Evolutionary conservation across 2,329 filamentous ascomycete genomes (phyloP).

Genomic region (Aspergillus ochraceus): DNA sequence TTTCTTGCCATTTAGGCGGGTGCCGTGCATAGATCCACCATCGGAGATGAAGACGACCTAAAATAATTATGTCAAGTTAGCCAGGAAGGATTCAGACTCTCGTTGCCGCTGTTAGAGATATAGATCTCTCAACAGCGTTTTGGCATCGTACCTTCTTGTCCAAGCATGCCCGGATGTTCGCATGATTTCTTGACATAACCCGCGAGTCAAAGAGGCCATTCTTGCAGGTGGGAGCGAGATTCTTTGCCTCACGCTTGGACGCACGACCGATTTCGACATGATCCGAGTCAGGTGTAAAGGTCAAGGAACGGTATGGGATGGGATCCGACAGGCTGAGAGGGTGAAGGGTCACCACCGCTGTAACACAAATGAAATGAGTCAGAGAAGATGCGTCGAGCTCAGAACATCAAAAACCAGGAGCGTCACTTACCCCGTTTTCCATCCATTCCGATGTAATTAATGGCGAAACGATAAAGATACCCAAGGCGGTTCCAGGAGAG

Average conservation of each 20-base stretch:
- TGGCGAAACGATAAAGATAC: background rate
- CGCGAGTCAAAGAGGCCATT: slow-evolving; percentile 50
- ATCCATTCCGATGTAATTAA: slow-evolving; percentile 19
- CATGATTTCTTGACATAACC: slow-evolving; percentile 50
- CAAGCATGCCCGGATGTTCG: slow-evolving; percentile 31
- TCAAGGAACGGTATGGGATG: slow-evolving; percentile 33
- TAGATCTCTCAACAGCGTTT: background rate
- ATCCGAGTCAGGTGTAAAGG: slow-evolving; percentile 28
- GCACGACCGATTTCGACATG: slow-evolving; percentile 41
- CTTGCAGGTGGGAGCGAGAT: slow-evolving; percentile 33
- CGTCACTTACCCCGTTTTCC: slow-evolving; percentile 24
- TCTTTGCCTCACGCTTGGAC: slow-evolving; percentile 40
- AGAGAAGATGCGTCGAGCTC: background rate
- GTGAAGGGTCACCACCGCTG: slow-evolving; percentile 36
- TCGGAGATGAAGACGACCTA: slow-evolving; percentile 54
- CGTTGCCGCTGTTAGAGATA: background rate
- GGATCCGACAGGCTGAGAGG: slow-evolving; percentile 26
- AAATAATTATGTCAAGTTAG: background rate
- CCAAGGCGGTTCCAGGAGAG: background rate
- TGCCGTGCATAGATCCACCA: slow-evolving; percentile 63
- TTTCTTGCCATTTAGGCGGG: slow-evolving; percentile 52
- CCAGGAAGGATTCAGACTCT: background rate
- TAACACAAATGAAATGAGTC: slow-evolving; percentile 9
- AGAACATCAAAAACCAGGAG: background rate
- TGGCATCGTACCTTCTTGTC: slow-evolving; percentile 28